Base-by-base conservation (phyloP, 129 eudicot genomes). In the Chrysanthemum makinoi region DNA sequence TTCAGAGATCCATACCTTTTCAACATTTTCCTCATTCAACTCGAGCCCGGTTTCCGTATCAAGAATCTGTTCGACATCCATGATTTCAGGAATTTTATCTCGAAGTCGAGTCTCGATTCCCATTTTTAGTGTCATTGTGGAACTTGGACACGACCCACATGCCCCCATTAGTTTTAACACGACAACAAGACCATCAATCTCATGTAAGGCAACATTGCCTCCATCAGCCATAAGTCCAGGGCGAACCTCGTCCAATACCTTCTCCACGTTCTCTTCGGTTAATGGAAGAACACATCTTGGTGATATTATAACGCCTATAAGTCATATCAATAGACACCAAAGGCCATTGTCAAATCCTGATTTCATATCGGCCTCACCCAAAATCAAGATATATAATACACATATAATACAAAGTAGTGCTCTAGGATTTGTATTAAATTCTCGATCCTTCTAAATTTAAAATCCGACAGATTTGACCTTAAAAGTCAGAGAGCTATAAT, bases 221-320 rank as follows among this genome's bases (percentile, higher is more conserved):
- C 98, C 98, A 83, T 92, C 98, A 4, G 96, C 96, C 96, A 92
- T 92, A 70, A 92, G 91, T 65, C 88, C 83, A 10, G 98, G 98
- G 68, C 98, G 81, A 49, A 92, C 96, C 76, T 85, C 86, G 65
- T 92, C 98, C 84, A 92, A 82, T 28, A 92, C 98, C 63, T 69
- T 89, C 84, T 92, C 98, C 62, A 92, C 96, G 66, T 87, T 92
- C 67, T 92, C 98, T 80, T 89, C 98, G 2, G 98, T 92, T 69
- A 92, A 77, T 18, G 98, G 96, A 70, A 86, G 78, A 50, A 92
- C 89, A 59, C 98, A 81, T 2, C 58, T 83, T 35, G 91, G 87
- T 68, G 85, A 84, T 66, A 80, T 48, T 65, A 78, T 85, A 71
- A 13, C 2, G 28, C 90, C 96, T 86, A 66, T 68, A 65, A 33